Percentiles rank a stretch among this genome's conserved stretches.
These are phyloP conservation scores for Ceratocystis eucalypticola DNA, from an alignment of 2,329 filamentous ascomycete species.

Conservation along the genomic window DNA sequence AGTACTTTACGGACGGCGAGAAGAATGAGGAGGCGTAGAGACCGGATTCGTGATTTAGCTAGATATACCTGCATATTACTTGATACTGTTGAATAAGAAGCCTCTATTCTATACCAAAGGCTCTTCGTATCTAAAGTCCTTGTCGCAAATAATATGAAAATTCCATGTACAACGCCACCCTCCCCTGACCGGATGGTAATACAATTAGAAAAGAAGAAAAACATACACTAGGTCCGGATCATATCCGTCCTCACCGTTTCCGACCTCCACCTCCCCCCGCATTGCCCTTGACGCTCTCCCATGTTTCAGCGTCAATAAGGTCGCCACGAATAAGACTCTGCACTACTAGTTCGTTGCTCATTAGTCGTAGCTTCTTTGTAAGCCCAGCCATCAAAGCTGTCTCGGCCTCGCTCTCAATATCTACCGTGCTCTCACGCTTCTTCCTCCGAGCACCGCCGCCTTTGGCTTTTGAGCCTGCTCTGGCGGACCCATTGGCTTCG, in stretches of 20 bases:
- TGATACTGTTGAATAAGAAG: background rate
- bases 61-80: background rate
- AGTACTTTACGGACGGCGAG: conserved; percentile 27
- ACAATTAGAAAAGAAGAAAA: conserved; percentile 1
- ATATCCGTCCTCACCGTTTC: background rate
- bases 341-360: conserved; percentile 76
- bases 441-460: conserved; percentile 17
- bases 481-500: conserved; percentile 19
- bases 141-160: background rate
- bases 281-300: conserved; percentile 8
- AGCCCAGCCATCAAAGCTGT: conserved; percentile 19
- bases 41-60: background rate
- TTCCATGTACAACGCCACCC: background rate
- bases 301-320: conserved; percentile 51
- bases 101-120: background rate
- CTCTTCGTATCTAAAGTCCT: background rate
- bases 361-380: conserved; percentile 46
- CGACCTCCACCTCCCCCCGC: background rate
- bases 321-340: conserved; percentile 84
- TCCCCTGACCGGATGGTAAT: background rate
- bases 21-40: background rate
- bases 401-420: conserved; percentile 2
- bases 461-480: background rate
- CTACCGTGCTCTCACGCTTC: conserved; percentile 22
- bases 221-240: background rate